These are phyloP conservation scores for Fusarium drepaniforme DNA, from an alignment of 2,329 filamentous ascomycete genomes.

Conservation along the genomic window DNA sequence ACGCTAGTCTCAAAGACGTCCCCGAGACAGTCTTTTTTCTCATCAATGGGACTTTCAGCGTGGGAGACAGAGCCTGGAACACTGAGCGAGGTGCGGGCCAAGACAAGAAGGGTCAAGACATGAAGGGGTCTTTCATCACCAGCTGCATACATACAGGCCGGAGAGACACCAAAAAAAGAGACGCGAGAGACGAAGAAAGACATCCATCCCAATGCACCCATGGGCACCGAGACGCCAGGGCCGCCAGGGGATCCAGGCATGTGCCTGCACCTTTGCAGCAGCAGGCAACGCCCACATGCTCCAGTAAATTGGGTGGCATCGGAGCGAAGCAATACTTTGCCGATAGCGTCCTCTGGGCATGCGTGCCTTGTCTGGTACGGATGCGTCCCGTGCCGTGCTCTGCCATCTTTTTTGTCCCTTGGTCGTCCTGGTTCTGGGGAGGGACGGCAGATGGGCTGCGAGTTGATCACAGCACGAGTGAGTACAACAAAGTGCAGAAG, in stretches of 20 bases:
- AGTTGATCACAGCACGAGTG: background rate
- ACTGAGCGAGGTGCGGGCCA: slow-evolving; percentile 28
- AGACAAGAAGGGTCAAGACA: slow-evolving; percentile 30
- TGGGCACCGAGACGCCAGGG: slow-evolving; percentile 18
- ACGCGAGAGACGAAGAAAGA: background rate
- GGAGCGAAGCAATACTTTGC: slow-evolving; percentile 9
- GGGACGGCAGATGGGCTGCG: slow-evolving; percentile 14
- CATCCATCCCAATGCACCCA: background rate
- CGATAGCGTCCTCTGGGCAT: slow-evolving; percentile 5
- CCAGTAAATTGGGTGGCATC: slow-evolving; percentile 32
- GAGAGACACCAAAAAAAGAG: background rate
- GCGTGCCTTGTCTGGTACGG: background rate
- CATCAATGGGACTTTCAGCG: slow-evolving; percentile 4
- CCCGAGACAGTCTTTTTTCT: slow-evolving; percentile 6
- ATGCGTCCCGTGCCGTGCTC: slow-evolving; percentile 7
- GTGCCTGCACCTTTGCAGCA: slow-evolving; percentile 8
- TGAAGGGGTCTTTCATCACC: slow-evolving; percentile 19
- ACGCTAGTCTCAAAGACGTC: slow-evolving; percentile 15
- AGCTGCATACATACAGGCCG: slow-evolving; percentile 1
- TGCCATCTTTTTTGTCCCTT: background rate
- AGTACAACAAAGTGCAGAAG: background rate
- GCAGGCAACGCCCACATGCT: slow-evolving; percentile 1
- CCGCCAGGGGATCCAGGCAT: slow-evolving; percentile 11
- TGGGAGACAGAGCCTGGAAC: slow-evolving; percentile 20
- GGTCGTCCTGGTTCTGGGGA: slow-evolving; percentile 22